phyloP scores from a whole-genome alignment of 23 red algal species.

The Pyropia yezoensis region DNA sequence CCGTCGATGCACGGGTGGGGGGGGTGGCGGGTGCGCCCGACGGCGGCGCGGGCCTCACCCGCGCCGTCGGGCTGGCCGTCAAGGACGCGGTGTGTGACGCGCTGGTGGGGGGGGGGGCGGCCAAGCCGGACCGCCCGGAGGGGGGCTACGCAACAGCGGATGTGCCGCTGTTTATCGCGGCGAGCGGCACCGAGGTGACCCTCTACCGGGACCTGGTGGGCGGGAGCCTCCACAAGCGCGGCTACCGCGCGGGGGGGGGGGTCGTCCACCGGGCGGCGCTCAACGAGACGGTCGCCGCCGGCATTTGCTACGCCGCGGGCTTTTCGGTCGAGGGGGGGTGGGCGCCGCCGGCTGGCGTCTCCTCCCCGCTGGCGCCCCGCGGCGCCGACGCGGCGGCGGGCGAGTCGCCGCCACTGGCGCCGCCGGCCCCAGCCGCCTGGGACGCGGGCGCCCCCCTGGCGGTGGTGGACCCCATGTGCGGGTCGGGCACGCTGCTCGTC shows the following conservation, averaged over 20 bases:
- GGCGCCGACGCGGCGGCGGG: too few species aligned
- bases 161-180: constrained; percentile 29
- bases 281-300: constrained; percentile 50
- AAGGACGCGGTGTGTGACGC: constrained; percentile 37
- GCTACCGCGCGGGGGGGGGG: constrained; percentile 6
- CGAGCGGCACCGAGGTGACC: background rate
- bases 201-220: constrained; percentile 53
- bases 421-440: background rate
- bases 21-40: background rate
- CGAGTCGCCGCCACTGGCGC: background rate
- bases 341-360: background rate
- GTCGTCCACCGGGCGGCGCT: constrained; percentile 14
- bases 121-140: background rate
- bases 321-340: constrained; percentile 2
- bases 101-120: constrained; percentile 1
- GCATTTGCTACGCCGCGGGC: constrained; percentile 13
- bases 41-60: background rate
- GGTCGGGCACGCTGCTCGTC: constrained; percentile 32
- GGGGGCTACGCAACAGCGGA: background rate
- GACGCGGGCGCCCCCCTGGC: background rate
- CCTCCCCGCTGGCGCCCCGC: background rate
- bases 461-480: constrained; percentile 57
- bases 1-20: constrained; percentile 10
- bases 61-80: background rate
- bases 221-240: constrained; percentile 42